These are phyloP conservation scores for Cucumis melo DNA, from an alignment of 306 rosid genomes.

Conservation along the genomic window DNA sequence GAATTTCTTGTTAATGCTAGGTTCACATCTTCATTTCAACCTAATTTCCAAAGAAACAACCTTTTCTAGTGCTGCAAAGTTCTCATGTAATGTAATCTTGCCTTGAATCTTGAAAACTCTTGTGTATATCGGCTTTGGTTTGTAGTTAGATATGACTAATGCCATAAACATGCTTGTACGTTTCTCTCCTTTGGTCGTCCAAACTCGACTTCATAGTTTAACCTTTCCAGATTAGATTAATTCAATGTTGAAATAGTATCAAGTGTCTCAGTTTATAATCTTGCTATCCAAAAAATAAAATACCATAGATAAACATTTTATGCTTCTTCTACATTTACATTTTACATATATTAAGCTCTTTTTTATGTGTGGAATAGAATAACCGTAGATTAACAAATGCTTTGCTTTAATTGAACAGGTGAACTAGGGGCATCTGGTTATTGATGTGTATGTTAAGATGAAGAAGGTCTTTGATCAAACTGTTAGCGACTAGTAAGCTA, in stretches of 20 bases:
- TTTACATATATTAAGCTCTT: not conserved
- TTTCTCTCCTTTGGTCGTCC: not conserved
- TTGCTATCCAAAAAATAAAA: too few species aligned
- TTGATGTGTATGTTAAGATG: slow-evolving; percentile 27
- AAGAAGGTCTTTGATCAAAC: slow-evolving; percentile 96
- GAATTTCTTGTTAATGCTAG: slow-evolving; percentile 21
- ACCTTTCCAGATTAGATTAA: too few species aligned
- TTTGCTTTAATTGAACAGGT: slow-evolving; percentile 15
- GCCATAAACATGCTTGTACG: not conserved
- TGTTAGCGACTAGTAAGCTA: slow-evolving; percentile 88
- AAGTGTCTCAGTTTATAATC: too few species aligned
- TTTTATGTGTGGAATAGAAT: not conserved
- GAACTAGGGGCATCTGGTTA: slow-evolving; percentile 19
- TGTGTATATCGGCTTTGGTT: not conserved
- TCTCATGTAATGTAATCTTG: slow-evolving; percentile 51
- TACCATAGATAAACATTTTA: too few species aligned
- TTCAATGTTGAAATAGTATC: too few species aligned
- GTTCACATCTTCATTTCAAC: slow-evolving; percentile 51
- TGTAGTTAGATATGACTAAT: not conserved
- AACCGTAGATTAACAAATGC: not conserved
- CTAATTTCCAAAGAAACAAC: slow-evolving; percentile 93
- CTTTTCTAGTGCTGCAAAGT: slow-evolving; percentile 72
- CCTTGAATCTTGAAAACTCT: not conserved
- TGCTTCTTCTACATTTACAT: not conserved
- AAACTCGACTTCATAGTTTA: not conserved